Evolutionary conservation across 2,329 filamentous ascomycete genomes (phyloP).

Genomic region (Parastagonospora nodorum): DNA sequence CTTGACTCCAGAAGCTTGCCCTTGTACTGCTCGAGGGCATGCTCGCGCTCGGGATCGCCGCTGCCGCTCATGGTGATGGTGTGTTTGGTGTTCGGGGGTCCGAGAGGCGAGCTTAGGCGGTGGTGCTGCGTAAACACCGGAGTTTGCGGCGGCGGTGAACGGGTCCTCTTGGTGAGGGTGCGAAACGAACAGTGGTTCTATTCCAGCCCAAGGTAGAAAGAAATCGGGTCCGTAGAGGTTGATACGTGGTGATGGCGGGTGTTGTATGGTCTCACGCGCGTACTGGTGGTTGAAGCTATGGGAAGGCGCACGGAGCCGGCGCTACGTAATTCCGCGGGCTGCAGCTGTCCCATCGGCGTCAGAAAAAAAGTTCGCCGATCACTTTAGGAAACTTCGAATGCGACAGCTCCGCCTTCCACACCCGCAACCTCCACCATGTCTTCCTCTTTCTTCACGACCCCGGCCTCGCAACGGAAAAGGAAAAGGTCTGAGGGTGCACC

Average conservation of each 20-base stretch:
- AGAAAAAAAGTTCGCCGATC: conserved; percentile 39
- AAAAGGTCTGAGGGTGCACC: conserved; percentile 66
- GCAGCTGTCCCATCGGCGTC: conserved; percentile 21
- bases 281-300: conserved; percentile 26
- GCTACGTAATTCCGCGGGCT: not conserved
- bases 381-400: conserved; percentile 17
- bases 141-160: conserved; percentile 5
- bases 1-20: conserved; percentile 78
- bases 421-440: conserved; percentile 54
- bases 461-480: conserved; percentile 86
- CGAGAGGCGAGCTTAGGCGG: conserved; percentile 22
- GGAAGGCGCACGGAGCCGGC: conserved; percentile 12
- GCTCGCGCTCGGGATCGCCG: conserved; percentile 56
- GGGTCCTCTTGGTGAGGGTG: not conserved
- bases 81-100: conserved; percentile 9
- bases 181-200: not conserved
- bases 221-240: not conserved
- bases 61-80: conserved; percentile 42
- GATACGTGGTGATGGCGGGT: conserved; percentile 5
- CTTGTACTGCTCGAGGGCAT: conserved; percentile 60
- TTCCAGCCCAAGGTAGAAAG: not conserved
- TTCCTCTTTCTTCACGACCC: conserved; percentile 93
- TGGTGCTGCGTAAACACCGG: conserved; percentile 26
- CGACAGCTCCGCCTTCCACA: conserved; percentile 11
- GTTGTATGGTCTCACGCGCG: conserved; percentile 18